phyloP scores from a whole-genome alignment of 768 basidiomycete species.

The Leccinum incarnatum region DNA sequence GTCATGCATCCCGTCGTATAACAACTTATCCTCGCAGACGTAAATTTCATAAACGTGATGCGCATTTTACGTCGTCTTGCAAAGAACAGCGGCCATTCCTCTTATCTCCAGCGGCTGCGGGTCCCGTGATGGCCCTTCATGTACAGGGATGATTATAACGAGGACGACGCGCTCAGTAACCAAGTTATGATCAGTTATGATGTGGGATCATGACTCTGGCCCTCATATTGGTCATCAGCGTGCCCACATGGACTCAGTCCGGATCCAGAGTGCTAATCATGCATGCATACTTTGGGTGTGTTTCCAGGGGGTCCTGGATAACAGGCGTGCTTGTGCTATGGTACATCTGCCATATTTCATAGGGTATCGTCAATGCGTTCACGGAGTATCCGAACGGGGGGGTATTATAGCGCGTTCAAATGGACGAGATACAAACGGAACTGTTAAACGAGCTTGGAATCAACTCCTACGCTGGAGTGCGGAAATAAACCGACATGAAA shows the following conservation, averaged over 20 bases:
- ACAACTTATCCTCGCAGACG: not conserved
- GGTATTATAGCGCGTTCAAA: not conserved
- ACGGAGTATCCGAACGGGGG: too few relatives aligned
- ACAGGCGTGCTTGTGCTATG: not conserved
- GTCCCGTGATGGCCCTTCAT: not conserved
- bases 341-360: not conserved
- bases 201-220: not conserved
- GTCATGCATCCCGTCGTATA: not conserved
- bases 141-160: not conserved
- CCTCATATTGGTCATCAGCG: not conserved
- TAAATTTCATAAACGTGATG: not conserved
- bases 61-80: not conserved
- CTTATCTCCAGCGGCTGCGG: not conserved
- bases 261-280: not conserved
- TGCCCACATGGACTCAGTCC: not conserved
- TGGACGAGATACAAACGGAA: not conserved
- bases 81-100: not conserved
- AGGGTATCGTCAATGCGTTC: not conserved
- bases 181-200: not conserved
- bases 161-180: not conserved
- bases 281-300: not conserved
- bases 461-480: not conserved
- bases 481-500: constrained; percentile 1
- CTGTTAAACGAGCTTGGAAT: not conserved
- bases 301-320: not conserved